A percentile compares a stretch with the other conserved stretches of the same genome.
These are phyloP conservation scores for Xylariaceae sp. DNA, from an alignment of 2,329 filamentous ascomycete species.

Conservation along the genomic window DNA sequence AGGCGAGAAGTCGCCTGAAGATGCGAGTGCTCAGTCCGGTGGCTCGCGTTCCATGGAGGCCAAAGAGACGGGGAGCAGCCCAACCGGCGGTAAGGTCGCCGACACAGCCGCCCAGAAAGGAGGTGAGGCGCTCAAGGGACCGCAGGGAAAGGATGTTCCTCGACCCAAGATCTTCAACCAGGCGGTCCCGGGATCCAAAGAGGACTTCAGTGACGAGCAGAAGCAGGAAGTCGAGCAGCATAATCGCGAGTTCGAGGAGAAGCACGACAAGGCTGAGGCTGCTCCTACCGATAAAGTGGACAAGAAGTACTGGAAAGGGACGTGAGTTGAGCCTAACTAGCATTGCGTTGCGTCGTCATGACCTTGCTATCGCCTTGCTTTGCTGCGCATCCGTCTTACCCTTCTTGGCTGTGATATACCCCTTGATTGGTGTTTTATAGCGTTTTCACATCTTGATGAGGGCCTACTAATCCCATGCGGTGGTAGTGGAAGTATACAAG, in stretches of 20 bases:
- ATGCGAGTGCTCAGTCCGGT: slow-evolving; percentile 33
- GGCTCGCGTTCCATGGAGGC: slow-evolving; percentile 36
- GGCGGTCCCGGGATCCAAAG: slow-evolving; percentile 33
- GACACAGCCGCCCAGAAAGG: slow-evolving; percentile 23
- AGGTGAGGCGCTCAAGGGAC: slow-evolving; percentile 29
- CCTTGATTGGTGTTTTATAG: no score
- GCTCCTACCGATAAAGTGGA: slow-evolving; percentile 48
- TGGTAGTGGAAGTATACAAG: slow-evolving; percentile 6
- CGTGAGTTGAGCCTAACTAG: slow-evolving; percentile 29
- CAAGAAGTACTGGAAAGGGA: slow-evolving; percentile 49
- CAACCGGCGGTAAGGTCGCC: slow-evolving; percentile 24
- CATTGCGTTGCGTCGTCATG: neutral
- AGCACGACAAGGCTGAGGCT: slow-evolving; percentile 41
- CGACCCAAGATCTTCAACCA: slow-evolving; percentile 50
- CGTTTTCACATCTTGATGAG: neutral
- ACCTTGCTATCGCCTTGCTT: slow-evolving; percentile 1
- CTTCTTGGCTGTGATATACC: no score
- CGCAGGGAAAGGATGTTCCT: slow-evolving; percentile 28
- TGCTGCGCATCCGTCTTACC: neutral
- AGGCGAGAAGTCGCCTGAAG: slow-evolving; percentile 22
- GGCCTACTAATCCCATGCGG: slow-evolving; percentile 9
- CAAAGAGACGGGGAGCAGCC: slow-evolving; percentile 30
- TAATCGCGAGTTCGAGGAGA: slow-evolving; percentile 52
- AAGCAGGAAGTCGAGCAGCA: slow-evolving; percentile 54
- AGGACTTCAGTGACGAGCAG: slow-evolving; percentile 44